phyloP scores from a whole-genome alignment of 495 filamentous ascomycete genomes.

The Penicillium nucicola region DNA sequence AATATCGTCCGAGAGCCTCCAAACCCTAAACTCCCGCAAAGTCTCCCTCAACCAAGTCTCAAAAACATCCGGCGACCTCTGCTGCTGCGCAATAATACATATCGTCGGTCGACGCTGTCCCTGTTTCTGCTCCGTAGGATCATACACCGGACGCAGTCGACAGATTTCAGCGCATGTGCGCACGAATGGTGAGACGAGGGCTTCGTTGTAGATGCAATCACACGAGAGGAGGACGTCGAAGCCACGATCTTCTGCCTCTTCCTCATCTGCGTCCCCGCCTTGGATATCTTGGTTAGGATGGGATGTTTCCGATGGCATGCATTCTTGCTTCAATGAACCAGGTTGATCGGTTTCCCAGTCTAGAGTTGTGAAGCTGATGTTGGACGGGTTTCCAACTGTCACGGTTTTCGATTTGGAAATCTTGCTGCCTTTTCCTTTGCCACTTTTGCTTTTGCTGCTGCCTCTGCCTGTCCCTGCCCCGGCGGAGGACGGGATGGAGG shows the following conservation, averaged over 20 bases:
- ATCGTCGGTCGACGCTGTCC: constrained; percentile 44
- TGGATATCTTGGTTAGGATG: too few relatives aligned
- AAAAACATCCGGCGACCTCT: constrained; percentile 80
- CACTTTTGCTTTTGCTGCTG: constrained; percentile 1
- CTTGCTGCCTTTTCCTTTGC: constrained; percentile 19
- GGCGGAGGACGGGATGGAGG: background rate
- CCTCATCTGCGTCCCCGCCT: constrained; percentile 4
- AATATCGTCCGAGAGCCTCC: constrained; percentile 67
- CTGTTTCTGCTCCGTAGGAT: constrained; percentile 1
- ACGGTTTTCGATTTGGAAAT: constrained; percentile 2
- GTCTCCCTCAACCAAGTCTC: constrained; percentile 75
- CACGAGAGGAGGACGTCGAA: constrained; percentile 71
- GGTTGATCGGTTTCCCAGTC: constrained; percentile 46
- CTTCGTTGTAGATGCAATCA: constrained; percentile 89
- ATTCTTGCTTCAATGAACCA: constrained; percentile 26
- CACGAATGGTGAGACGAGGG: constrained; percentile 78
- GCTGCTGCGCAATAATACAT: constrained; percentile 80
- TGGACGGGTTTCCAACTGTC: constrained; percentile 7
- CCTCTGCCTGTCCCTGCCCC: background rate
- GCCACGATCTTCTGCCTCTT: constrained; percentile 26
- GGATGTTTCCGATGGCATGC: background rate
- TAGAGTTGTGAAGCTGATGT: constrained; percentile 40
- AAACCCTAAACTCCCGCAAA: constrained; percentile 62
- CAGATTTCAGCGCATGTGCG: constrained; percentile 79
- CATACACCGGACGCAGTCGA: constrained; percentile 43